Conservation (phyloP, 805 yeast species). For the Diddensiella santjacobensis region DNA sequence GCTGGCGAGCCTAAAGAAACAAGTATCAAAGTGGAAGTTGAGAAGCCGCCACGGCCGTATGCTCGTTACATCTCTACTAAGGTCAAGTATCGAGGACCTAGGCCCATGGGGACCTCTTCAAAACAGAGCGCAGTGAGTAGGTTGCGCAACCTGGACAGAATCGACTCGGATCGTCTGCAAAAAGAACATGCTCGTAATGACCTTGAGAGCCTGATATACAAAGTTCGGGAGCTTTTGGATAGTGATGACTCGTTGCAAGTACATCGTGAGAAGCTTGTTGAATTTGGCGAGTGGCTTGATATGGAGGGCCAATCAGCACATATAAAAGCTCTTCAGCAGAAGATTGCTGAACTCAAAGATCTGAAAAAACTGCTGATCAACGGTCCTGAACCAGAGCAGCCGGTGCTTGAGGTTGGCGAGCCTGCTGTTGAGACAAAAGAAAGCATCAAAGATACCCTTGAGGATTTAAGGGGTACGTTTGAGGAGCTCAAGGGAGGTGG, state of each 20-base stretch:
- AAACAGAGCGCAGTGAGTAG: conserved; percentile 46
- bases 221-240: conserved; percentile 54
- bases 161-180: conserved; percentile 52
- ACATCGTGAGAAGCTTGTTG: conserved; percentile 32
- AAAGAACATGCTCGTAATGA: conserved; percentile 60
- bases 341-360: conserved; percentile 11
- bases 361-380: not conserved
- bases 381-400: not conserved
- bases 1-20: conserved; percentile 10
- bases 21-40: conserved; percentile 5
- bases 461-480: not conserved
- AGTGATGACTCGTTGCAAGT: conserved; percentile 45
- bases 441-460: not conserved
- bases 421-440: not conserved
- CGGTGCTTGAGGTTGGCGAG: not conserved
- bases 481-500: not conserved
- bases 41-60: conserved; percentile 19
- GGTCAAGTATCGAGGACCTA: conserved; percentile 39
- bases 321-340: conserved; percentile 17
- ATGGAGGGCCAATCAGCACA: conserved; percentile 57
- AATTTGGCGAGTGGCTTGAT: conserved; percentile 75
- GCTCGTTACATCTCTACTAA: conserved; percentile 18
- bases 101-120: conserved; percentile 47
- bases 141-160: conserved; percentile 48
- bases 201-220: conserved; percentile 72